phyloP scores from a whole-genome alignment of 2,329 filamentous ascomycete species.

The Pseudocercospora ulei region DNA sequence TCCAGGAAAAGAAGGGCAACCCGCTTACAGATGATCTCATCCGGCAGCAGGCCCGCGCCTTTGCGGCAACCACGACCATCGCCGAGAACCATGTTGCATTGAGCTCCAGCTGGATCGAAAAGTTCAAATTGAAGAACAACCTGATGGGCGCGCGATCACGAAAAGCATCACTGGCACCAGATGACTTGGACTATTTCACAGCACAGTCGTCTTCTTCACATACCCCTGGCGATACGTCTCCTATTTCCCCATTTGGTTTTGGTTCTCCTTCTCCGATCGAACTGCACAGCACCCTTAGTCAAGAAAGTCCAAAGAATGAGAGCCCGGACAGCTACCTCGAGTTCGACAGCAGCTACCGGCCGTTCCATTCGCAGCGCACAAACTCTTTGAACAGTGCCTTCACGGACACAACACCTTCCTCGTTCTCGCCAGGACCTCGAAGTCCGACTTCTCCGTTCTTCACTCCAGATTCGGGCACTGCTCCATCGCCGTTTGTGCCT shows the following conservation, averaged over 20 bases:
- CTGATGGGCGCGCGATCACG: conserved; percentile 47
- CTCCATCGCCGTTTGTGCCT: conserved; percentile 53
- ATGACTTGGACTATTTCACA: conserved; percentile 58
- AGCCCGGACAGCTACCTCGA: conserved; percentile 51
- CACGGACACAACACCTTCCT: conserved; percentile 55
- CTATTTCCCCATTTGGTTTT: conserved; percentile 59
- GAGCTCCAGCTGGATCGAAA: conserved; percentile 75
- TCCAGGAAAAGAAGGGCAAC: conserved; percentile 61
- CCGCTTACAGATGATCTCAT: conserved; percentile 71
- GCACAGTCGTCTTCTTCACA: conserved; percentile 50
- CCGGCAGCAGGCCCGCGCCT: conserved; percentile 71
- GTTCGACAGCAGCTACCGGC: conserved; percentile 52
- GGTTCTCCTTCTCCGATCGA: conserved; percentile 61
- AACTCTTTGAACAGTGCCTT: conserved; percentile 60
- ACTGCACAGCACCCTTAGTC: conserved; percentile 51
- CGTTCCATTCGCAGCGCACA: conserved; percentile 55
- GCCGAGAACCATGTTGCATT: conserved; percentile 63
- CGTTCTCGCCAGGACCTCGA: conserved; percentile 59
- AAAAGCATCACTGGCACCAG: conserved; percentile 49
- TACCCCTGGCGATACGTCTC: conserved; percentile 57
- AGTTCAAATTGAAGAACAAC: conserved; percentile 86
- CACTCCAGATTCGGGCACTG: conserved; percentile 61
- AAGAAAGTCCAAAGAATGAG: conserved; percentile 57
- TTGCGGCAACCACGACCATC: conserved; percentile 55
- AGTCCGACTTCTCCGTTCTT: conserved; percentile 71